Evolutionary conservation across 2,329 filamentous ascomycete genomes (phyloP).

Genomic region (Fusarium marasasianum): DNA sequence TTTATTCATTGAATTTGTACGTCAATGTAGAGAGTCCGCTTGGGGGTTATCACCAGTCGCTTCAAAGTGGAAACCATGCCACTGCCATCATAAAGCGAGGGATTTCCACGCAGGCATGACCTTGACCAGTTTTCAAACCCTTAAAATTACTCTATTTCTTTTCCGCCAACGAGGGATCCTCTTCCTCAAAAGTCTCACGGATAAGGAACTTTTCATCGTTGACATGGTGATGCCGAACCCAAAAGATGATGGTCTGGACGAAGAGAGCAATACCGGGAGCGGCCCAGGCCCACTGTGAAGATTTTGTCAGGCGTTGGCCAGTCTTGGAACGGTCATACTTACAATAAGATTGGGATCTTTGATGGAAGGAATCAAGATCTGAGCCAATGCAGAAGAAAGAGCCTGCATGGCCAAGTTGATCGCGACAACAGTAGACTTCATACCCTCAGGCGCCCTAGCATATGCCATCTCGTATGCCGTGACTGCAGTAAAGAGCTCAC

Average conservation of each 20-base stretch:
- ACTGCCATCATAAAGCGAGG: background rate
- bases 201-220: background rate
- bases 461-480: constrained; percentile 53
- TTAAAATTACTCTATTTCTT: background rate
- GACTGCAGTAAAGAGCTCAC: constrained; percentile 44
- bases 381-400: constrained; percentile 56
- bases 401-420: constrained; percentile 60
- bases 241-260: background rate
- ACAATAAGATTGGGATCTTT: constrained; percentile 21
- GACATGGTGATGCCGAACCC: background rate
- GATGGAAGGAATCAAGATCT: constrained; percentile 51
- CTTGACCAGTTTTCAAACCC: background rate
- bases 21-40: too few relatives aligned
- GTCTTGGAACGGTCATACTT: background rate
- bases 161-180: background rate
- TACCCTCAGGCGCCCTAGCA: constrained; percentile 60
- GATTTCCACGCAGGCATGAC: too few relatives aligned
- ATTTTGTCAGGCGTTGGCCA: background rate
- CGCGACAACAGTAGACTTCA: constrained; percentile 61
- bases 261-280: background rate
- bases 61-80: too few relatives aligned
- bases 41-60: background rate
- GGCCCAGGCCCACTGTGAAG: background rate
- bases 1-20: too few relatives aligned
- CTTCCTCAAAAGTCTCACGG: background rate